Evolutionary conservation across 805 yeast genomes (phyloP).

Genomic region (Cephaloascus fragrans): DNA sequence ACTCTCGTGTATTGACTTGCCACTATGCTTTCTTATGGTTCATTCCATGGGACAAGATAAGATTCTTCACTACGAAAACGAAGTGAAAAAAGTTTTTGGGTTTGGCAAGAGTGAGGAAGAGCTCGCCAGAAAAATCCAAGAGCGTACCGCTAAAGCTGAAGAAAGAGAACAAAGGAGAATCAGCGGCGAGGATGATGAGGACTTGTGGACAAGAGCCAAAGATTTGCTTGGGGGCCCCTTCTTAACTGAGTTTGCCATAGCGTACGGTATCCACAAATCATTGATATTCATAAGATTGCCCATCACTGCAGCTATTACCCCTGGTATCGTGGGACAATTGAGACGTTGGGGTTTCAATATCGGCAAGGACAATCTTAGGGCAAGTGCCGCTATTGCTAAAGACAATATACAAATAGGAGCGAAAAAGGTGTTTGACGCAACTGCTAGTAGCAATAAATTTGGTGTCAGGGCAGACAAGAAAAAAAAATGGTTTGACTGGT

Average conservation of each 20-base stretch:
- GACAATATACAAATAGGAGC: constrained; percentile 19
- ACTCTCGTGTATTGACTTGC: constrained; percentile 68
- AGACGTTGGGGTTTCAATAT: constrained; percentile 75
- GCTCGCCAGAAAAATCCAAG: constrained; percentile 22
- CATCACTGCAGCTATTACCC: constrained; percentile 85
- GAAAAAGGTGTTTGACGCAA: constrained; percentile 16
- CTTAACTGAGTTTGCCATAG: constrained; percentile 79
- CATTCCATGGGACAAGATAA: constrained; percentile 83
- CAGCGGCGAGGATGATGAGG: constrained; percentile 8
- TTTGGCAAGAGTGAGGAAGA: constrained; percentile 40
- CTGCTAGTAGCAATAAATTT: constrained; percentile 36
- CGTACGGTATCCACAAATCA: constrained; percentile 89
- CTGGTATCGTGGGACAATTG: constrained; percentile 56
- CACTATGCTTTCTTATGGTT: constrained; percentile 72
- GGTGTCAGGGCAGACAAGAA: constrained; percentile 41
- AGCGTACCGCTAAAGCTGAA: constrained; percentile 15
- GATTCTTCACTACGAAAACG: constrained; percentile 57
- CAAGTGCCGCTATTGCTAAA: constrained; percentile 24
- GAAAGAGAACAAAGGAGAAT: constrained; percentile 12
- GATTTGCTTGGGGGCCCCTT: constrained; percentile 21
- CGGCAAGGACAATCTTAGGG: constrained; percentile 39
- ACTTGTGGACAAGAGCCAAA: background rate
- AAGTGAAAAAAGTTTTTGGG: constrained; percentile 54
- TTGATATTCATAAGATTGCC: constrained; percentile 80
- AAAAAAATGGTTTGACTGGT: constrained; percentile 52